These are phyloP conservation scores for Acorus gramineus DNA, from an alignment of 106 monocot genomes.

Conservation along the genomic window DNA sequence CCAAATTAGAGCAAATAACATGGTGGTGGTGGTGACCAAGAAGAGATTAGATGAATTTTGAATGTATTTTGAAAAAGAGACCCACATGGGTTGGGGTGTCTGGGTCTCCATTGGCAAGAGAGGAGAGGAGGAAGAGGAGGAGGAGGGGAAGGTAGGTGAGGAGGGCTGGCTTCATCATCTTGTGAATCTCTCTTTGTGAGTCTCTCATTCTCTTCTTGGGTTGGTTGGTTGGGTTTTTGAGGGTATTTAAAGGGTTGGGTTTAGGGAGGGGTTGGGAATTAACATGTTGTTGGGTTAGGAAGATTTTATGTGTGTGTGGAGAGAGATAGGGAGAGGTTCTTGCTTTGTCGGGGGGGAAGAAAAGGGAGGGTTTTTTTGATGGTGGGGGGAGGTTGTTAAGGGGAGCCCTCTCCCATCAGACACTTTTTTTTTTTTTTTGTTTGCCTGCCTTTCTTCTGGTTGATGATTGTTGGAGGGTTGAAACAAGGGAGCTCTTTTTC, in stretches of 20 bases:
- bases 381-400: too few relatives aligned
- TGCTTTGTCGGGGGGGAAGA: too few relatives aligned
- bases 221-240: background rate
- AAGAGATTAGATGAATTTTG: background rate
- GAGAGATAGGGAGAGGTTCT: too few relatives aligned
- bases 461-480: too few relatives aligned
- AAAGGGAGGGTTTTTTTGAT: too few relatives aligned
- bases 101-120: background rate
- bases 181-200: background rate
- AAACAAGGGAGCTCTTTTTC: too few relatives aligned
- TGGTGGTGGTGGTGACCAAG: background rate
- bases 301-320: too few relatives aligned
- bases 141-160: constrained; percentile 2
- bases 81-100: constrained; percentile 10
- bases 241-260: constrained; percentile 3
- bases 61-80: background rate
- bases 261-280: background rate
- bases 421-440: too few relatives aligned
- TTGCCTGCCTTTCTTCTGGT: too few relatives aligned
- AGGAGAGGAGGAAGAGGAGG: constrained; percentile 13
- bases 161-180: background rate
- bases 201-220: background rate
- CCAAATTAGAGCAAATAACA: background rate
- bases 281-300: too few relatives aligned
- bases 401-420: too few relatives aligned